Evolutionary conservation across 2,329 filamentous ascomycete genomes (phyloP), one percentile per base, ranked within the genome.

Genomic region (Neodidymelliopsis sp.): DNA sequence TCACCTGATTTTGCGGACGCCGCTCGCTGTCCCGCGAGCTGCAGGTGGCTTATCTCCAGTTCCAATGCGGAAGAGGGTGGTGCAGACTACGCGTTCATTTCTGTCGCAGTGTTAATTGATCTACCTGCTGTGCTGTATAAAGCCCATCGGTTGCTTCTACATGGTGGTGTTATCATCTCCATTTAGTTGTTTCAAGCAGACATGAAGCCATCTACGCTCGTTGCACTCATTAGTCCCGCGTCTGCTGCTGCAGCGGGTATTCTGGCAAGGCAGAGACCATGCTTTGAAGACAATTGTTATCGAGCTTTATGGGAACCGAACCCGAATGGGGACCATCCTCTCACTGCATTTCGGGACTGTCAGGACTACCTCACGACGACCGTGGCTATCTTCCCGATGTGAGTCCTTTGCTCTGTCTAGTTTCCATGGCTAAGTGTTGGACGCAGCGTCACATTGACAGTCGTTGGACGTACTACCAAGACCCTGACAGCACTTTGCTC

Each of bases 351-450:
- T 2, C 33, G 46, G 22, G 54, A 67, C 27, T 70, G 67, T 25
- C 38, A 53, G 15, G 51, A 43, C 16, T 63, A 57, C 23, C 53
- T 70, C 24, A 70, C 63, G 18, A 65, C 62, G 4, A 65, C 60
- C 15, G 45, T 64, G 5, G 29, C 62, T 2, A 43, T 61, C n/a
- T 56, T 61, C 38, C 63, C 65, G 18, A 43, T 61, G 67, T 68
- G 62, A 10, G 56, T 41, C 29, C 4, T 16, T 31, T 5, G 9
- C 4, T 12, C 5, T 28, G 3, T 24, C 18, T 33, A 9, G 9
- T 24, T 24, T 2, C 33, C 4, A 45, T 18, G 7, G 11, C 10
- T 2, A 20, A 9, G 2, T 25, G 4, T 13, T 24, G 24, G 24
- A 18, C n/a, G n/a, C n/a, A 59, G 51, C 16, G 49, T 39, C 19